phyloP scores from a whole-genome alignment of 2,329 filamentous ascomycete genomes.

The Aspergillus pseudotamarii region DNA sequence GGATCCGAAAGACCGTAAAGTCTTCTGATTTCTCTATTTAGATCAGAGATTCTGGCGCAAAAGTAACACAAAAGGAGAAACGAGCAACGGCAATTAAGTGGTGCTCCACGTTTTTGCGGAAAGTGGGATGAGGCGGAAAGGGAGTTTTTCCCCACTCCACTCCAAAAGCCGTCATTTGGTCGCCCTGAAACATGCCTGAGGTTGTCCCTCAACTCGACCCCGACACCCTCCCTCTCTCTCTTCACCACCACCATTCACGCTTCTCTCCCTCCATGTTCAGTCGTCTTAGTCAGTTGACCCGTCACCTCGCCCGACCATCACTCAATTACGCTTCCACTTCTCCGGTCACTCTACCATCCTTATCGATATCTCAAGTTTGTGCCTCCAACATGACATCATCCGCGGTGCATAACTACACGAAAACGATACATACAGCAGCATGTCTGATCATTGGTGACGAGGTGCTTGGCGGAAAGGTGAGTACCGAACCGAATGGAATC shows the following conservation, averaged over 20 bases:
- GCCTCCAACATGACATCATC: constrained; percentile 49
- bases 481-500: constrained; percentile 22
- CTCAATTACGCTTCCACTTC: constrained; percentile 53
- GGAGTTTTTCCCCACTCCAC: constrained; percentile 18
- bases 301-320: constrained; percentile 69
- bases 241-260: constrained; percentile 5
- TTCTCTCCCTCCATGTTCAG: constrained; percentile 65
- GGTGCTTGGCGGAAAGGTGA: constrained; percentile 89
- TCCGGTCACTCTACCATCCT: constrained; percentile 38
- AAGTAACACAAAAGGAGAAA: neutral
- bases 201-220: neutral
- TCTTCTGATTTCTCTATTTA: neutral
- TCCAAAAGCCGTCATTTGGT: neutral
- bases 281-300: constrained; percentile 71
- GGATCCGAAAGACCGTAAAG: neutral
- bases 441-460: constrained; percentile 98
- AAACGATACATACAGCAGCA: constrained; percentile 83
- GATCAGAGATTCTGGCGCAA: neutral
- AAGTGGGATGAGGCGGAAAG: constrained; percentile 14
- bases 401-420: constrained; percentile 35
- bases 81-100: neutral
- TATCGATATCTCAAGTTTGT: constrained; percentile 19
- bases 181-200: neutral
- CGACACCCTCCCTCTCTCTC: constrained; percentile 7
- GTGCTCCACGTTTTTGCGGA: constrained; percentile 7